A percentile compares a stretch with the other conserved stretches of the same genome.
phyloP scores from a whole-genome alignment of 345 rosid genomes.

The Turritis glabra region DNA sequence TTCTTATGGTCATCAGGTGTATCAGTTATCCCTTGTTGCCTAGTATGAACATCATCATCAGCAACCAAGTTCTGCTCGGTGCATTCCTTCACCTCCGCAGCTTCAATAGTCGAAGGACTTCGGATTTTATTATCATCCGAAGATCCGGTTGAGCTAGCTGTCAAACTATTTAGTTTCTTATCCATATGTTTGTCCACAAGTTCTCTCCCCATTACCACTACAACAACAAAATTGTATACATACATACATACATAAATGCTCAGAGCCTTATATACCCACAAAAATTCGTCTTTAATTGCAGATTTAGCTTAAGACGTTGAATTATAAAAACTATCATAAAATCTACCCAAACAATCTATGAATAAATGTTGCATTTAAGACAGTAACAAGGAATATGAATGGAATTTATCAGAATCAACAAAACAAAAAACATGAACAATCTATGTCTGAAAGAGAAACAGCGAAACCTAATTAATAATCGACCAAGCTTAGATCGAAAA shows the following conservation, averaged over 20 bases:
- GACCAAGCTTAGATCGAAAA: constrained; percentile 12
- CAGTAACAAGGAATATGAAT: not conserved
- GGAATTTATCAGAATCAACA: constrained; percentile 2
- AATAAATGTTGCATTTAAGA: constrained; percentile 27
- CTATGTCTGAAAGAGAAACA: constrained; percentile 2
- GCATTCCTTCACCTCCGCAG: constrained; percentile 39
- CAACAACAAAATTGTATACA: not conserved
- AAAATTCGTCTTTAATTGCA: not conserved
- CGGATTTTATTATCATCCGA: constrained; percentile 42
- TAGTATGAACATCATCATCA: constrained; percentile 44
- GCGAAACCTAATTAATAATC: constrained; percentile 9
- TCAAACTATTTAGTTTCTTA: constrained; percentile 51
- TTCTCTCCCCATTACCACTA: constrained; percentile 72
- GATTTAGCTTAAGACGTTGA: not conserved
- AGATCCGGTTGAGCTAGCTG: constrained; percentile 23
- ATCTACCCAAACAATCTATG: not conserved
- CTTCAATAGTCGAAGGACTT: constrained; percentile 38
- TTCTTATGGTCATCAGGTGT: constrained; percentile 37
- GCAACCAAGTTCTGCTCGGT: constrained; percentile 49
- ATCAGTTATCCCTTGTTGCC: constrained; percentile 40
- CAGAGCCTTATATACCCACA: not conserved
- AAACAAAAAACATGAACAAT: not conserved
- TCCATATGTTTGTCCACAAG: constrained; percentile 58
- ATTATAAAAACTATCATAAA: not conserved
- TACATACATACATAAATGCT: not conserved